phyloP scores from a whole-genome alignment of 768 basidiomycete genomes.

The Hemileccinum rubropunctum region DNA sequence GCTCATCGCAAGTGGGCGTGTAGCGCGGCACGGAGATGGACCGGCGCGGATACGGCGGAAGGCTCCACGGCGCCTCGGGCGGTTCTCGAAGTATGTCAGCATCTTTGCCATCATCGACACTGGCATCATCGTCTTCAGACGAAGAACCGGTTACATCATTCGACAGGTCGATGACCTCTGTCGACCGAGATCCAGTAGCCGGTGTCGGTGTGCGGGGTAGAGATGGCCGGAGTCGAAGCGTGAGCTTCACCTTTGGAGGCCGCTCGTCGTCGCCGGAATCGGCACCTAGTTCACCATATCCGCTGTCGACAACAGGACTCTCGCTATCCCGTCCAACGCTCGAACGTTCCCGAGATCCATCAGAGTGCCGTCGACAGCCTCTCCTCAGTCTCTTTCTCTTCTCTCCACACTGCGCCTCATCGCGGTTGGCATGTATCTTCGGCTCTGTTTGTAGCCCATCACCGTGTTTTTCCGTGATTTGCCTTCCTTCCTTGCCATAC shows the following conservation, averaged over 20 bases:
- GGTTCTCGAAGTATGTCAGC: conserved; percentile 16
- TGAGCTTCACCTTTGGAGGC: conserved; percentile 67
- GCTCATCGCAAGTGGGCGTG: conserved; percentile 43
- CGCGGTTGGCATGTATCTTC: conserved; percentile 41
- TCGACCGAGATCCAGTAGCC: conserved; percentile 12
- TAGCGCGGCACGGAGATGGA: conserved; percentile 58
- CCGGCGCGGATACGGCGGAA: conserved; percentile 55
- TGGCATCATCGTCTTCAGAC: conserved; percentile 36
- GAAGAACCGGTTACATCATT: conserved; percentile 34
- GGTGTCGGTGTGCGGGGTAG: conserved; percentile 23
- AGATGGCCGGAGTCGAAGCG: conserved; percentile 53
- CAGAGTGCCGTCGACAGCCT: conserved; percentile 28
- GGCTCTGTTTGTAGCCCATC: conserved; percentile 33
- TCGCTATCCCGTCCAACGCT: conserved; percentile 11
- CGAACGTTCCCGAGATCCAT: conserved; percentile 7
- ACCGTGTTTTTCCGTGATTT: conserved; percentile 22
- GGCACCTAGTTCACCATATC: conserved; percentile 21
- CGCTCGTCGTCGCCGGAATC: conserved; percentile 35
- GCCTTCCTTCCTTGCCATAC: conserved; percentile 52
- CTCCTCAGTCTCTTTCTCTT: conserved; percentile 43
- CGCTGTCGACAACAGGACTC: conserved; percentile 27
- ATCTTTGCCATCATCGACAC: conserved; percentile 21
- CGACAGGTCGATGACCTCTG: conserved; percentile 41
- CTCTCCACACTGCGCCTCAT: conserved; percentile 41
- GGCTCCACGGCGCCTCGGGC: conserved; percentile 44